Evolutionary conservation across 495 filamentous ascomycete genomes (phyloP).

Genomic region (Amphirosellinia nigrospora): DNA sequence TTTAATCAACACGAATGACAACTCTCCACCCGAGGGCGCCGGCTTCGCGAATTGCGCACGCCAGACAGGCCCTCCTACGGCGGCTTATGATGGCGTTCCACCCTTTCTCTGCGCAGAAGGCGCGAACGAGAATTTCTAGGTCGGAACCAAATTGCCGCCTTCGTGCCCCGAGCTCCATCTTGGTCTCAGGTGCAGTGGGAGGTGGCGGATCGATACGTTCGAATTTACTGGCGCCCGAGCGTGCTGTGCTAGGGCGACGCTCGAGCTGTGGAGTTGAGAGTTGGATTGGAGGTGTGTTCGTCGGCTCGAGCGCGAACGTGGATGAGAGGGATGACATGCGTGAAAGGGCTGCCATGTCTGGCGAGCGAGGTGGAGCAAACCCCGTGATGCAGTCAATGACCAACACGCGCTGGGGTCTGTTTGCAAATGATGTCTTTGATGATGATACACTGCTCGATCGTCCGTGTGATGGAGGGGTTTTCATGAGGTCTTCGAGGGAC

Average conservation of each 20-base stretch:
- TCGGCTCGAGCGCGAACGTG: slow-evolving; percentile 36
- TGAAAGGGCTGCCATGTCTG: slow-evolving; percentile 38
- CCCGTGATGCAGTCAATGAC: slow-evolving; percentile 62
- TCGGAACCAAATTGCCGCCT: slow-evolving; percentile 60
- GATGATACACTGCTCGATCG: slow-evolving; percentile 30
- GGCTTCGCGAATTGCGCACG: slow-evolving; percentile 74
- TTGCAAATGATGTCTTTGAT: slow-evolving; percentile 37
- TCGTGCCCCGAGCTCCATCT: slow-evolving; percentile 57
- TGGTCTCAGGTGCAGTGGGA: slow-evolving; percentile 43
- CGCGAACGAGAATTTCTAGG: slow-evolving; percentile 69
- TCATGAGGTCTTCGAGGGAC: slow-evolving; percentile 50
- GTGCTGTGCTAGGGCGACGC: slow-evolving; percentile 37
- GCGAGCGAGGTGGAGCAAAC: slow-evolving; percentile 47
- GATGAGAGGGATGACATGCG: slow-evolving; percentile 42
- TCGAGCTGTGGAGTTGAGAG: slow-evolving; percentile 31
- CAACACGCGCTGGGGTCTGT: slow-evolving; percentile 50
- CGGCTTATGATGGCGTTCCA: slow-evolving; percentile 72
- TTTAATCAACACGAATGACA: slow-evolving; percentile 65
- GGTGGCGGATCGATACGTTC: slow-evolving; percentile 42
- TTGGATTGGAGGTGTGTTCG: slow-evolving; percentile 29
- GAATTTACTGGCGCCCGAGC: slow-evolving; percentile 33
- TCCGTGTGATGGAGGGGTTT: slow-evolving; percentile 31
- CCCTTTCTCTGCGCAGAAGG: slow-evolving; percentile 72
- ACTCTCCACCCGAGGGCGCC: slow-evolving; percentile 69
- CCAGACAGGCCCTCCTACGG: slow-evolving; percentile 65